Evolutionary conservation across 208 protist species (phyloP).

Genomic region (Wallacemonas sp.): DNA sequence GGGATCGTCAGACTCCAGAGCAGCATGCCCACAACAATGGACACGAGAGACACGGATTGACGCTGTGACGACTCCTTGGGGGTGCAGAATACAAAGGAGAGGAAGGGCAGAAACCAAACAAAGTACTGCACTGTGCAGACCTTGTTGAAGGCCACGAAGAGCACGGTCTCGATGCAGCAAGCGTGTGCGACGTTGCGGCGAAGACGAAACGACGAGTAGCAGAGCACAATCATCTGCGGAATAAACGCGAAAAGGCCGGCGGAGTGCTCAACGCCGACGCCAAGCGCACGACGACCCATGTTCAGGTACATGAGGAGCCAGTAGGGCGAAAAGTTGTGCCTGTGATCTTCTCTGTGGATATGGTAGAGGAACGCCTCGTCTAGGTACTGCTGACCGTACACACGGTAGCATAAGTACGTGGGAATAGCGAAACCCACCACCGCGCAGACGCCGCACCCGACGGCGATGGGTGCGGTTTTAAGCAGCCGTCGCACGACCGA

Average conservation of each 20-base stretch:
- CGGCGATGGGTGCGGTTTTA: slow-evolving; percentile 9
- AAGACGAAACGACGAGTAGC: slow-evolving; percentile 68
- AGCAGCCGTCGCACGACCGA: slow-evolving; percentile 8
- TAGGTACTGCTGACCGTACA: slow-evolving; percentile 77
- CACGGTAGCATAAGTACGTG: slow-evolving; percentile 49
- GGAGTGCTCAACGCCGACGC: slow-evolving; percentile 43
- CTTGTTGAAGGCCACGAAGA: slow-evolving; percentile 95
- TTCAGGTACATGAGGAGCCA: slow-evolving; percentile 91
- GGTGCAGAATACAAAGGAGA: slow-evolving; percentile 74
- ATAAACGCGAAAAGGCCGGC: slow-evolving; percentile 81
- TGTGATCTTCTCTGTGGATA: slow-evolving; percentile 72
- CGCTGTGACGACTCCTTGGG: slow-evolving; percentile 8
- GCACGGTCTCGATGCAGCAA: slow-evolving; percentile 78
- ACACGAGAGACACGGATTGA: slow-evolving; percentile 14
- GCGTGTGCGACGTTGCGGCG: slow-evolving; percentile 74
- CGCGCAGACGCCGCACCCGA: slow-evolving; percentile 48
- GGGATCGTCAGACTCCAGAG: slow-evolving; percentile 70
- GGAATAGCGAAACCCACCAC: slow-evolving; percentile 41
- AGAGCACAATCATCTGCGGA: slow-evolving; percentile 75
- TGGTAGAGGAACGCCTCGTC: slow-evolving; percentile 86
- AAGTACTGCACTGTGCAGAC: slow-evolving; percentile 96
- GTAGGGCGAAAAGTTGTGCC: slow-evolving; percentile 94
- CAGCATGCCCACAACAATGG: slow-evolving; percentile 22
- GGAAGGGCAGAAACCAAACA: slow-evolving; percentile 91
- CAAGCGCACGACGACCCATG: slow-evolving; percentile 46